phyloP scores from a whole-genome alignment of 305 asterid genomes.

The Fraxinus baroniana region DNA sequence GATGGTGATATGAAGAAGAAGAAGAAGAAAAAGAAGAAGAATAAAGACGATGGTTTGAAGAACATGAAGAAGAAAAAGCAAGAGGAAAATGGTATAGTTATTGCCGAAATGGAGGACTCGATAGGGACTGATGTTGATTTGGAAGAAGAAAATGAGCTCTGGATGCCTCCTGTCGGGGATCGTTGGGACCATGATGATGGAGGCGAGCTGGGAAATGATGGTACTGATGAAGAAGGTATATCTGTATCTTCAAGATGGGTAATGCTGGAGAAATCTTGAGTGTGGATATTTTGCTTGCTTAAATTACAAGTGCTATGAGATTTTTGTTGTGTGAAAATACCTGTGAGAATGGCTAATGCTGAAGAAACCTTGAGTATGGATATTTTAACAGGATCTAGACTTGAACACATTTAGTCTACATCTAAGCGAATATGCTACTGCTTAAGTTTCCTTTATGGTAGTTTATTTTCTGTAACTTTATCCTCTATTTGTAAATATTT shows the following conservation, averaged over 20 bases:
- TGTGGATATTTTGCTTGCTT: background rate
- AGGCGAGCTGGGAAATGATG: constrained; percentile 55
- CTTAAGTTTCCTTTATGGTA: background rate
- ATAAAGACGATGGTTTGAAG: constrained; percentile 10
- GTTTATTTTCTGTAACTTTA: constrained; percentile 9
- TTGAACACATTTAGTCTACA: constrained; percentile 6
- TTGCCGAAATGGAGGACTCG: constrained; percentile 47
- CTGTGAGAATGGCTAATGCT: constrained; percentile 7
- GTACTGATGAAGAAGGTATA: constrained; percentile 54
- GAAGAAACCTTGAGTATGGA: constrained; percentile 5
- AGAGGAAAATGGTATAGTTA: constrained; percentile 30
- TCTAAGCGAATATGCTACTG: constrained; percentile 3
- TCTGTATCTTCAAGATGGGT: background rate
- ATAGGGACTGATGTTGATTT: constrained; percentile 42
- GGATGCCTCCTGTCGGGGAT: constrained; percentile 86
- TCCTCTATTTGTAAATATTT: constrained; percentile 15
- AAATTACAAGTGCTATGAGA: background rate
- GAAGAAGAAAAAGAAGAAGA: constrained; percentile 32
- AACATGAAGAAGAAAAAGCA: constrained; percentile 38
- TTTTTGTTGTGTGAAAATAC: background rate
- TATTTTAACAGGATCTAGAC: constrained; percentile 9
- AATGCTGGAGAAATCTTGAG: constrained; percentile 5
- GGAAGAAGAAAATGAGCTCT: constrained; percentile 51
- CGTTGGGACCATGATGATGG: constrained; percentile 94
- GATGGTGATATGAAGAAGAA: constrained; percentile 29